phyloP scores from a whole-genome alignment of 73 alveolate species.

The Tetrahymena thermophila region DNA sequence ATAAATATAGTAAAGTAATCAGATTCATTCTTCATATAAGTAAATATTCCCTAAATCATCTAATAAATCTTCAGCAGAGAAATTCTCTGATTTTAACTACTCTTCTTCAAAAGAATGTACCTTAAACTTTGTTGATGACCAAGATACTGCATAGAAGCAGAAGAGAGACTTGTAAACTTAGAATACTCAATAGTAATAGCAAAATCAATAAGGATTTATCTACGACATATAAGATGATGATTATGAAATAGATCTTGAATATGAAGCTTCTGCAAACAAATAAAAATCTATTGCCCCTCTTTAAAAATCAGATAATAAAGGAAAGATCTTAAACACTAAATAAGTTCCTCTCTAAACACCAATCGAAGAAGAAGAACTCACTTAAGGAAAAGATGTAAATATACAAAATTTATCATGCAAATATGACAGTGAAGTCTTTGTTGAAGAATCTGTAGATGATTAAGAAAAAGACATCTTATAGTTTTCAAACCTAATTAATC shows the following conservation, averaged over 20 bases:
- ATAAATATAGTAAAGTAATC: not conserved
- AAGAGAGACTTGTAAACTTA: not conserved
- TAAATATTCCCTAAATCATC: not conserved
- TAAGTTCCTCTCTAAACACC: not conserved
- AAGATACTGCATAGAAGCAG: not conserved
- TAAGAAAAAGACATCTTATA: not conserved
- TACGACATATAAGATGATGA: not conserved
- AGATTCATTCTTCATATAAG: not conserved
- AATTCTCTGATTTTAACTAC: not conserved
- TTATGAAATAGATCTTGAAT: not conserved
- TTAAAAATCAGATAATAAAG: not conserved
- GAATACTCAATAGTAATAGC: not conserved
- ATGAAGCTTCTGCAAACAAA: not conserved
- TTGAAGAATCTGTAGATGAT: not conserved
- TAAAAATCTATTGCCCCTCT: not conserved
- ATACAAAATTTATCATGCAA: not conserved
- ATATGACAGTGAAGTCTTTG: not conserved
- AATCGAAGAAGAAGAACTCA: not conserved
- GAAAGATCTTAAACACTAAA: not conserved
- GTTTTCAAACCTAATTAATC: not conserved
- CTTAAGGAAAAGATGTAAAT: not conserved
- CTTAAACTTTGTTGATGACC: not conserved
- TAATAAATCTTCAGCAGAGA: not conserved
- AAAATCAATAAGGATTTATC: not conserved
- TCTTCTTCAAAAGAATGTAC: not conserved